A percentile compares a stretch with the other conserved stretches of the same genome.
phyloP scores from a whole-genome alignment of 805 yeast species.

The Candida manassasensis region DNA sequence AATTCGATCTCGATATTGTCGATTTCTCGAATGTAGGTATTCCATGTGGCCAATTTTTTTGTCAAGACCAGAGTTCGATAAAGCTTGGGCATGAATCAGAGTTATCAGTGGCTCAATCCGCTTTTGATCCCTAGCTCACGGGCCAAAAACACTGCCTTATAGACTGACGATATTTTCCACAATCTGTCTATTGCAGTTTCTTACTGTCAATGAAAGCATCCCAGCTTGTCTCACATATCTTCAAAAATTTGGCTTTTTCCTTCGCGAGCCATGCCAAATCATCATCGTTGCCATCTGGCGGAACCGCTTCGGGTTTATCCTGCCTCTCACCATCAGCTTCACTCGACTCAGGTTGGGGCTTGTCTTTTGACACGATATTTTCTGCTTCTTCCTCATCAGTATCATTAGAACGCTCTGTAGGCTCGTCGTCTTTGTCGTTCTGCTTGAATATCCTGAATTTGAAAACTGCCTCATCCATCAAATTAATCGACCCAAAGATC shows the following conservation, averaged over 20 bases:
- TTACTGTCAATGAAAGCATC: slow-evolving; percentile 25
- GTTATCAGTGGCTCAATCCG: too few relatives aligned
- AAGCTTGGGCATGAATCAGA: too few relatives aligned
- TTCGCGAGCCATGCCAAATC: slow-evolving; percentile 13
- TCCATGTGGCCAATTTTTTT: too few relatives aligned
- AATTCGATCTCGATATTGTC: too few relatives aligned
- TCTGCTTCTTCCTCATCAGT: slow-evolving; percentile 5
- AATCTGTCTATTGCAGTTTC: neutral
- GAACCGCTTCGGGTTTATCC: slow-evolving; percentile 2
- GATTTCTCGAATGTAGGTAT: too few relatives aligned
- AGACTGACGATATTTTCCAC: too few relatives aligned
- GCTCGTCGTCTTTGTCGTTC: slow-evolving; percentile 4
- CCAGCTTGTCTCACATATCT: slow-evolving; percentile 43
- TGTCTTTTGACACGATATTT: slow-evolving; percentile 2
- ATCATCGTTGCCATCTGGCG: slow-evolving; percentile 1
- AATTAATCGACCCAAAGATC: slow-evolving; percentile 32
- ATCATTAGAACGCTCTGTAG: neutral
- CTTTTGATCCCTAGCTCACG: too few relatives aligned
- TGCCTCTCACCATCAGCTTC: neutral
- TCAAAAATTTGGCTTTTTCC: slow-evolving; percentile 36
- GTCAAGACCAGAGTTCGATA: too few relatives aligned
- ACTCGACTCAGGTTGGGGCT: neutral
- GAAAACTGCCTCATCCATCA: slow-evolving; percentile 33
- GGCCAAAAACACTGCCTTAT: too few relatives aligned
- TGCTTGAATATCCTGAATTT: slow-evolving; percentile 29